Evolutionary conservation across 768 basidiomycete species (phyloP).

Genomic region (Krasilnikovozyma curviuscula): DNA sequence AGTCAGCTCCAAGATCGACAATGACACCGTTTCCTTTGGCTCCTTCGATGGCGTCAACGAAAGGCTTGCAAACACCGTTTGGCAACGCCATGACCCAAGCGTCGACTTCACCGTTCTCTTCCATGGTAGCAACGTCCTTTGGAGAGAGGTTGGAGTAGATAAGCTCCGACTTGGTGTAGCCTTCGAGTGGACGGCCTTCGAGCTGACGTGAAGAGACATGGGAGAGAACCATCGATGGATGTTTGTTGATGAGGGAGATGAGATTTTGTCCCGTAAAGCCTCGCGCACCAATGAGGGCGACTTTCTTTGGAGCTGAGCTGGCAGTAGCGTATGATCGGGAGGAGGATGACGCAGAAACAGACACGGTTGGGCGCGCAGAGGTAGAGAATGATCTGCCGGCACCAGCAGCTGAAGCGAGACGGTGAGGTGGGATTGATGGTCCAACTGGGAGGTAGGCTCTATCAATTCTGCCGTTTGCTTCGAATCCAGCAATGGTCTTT

Average conservation of each 20-base stretch:
- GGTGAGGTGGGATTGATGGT: conserved; percentile 17
- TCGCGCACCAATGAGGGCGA: conserved; percentile 88
- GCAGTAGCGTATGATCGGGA: conserved; percentile 31
- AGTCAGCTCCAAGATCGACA: conserved; percentile 85
- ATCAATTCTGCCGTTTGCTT: conserved; percentile 57
- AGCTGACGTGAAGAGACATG: conserved; percentile 94
- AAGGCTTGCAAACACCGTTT: conserved; percentile 92
- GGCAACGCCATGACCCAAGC: conserved; percentile 98
- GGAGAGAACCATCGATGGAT: conserved; percentile 73
- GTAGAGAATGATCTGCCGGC: conserved; percentile 18
- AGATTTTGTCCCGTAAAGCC: conserved; percentile 90
- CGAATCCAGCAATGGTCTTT: conserved; percentile 44
- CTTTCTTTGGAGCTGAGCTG: conserved; percentile 58
- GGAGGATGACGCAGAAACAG: too few species aligned
- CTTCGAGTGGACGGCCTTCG: conserved; percentile 55
- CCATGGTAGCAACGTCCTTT: conserved; percentile 68
- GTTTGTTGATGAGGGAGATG: conserved; percentile 63
- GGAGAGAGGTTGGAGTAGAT: conserved; percentile 61
- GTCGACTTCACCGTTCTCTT: conserved; percentile 73
- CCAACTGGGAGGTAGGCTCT: conserved; percentile 71
- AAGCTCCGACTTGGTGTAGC: conserved; percentile 57
- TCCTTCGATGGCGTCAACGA: conserved; percentile 83
- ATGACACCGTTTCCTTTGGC: conserved; percentile 50
- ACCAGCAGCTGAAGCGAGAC: conserved; percentile 9
- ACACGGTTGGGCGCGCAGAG: too few species aligned